A percentile compares a stretch with the other conserved stretches of the same genome.
These are phyloP conservation scores for Diaporthe destruens DNA, from an alignment of 2,329 filamentous ascomycete genomes.

Conservation along the genomic window DNA sequence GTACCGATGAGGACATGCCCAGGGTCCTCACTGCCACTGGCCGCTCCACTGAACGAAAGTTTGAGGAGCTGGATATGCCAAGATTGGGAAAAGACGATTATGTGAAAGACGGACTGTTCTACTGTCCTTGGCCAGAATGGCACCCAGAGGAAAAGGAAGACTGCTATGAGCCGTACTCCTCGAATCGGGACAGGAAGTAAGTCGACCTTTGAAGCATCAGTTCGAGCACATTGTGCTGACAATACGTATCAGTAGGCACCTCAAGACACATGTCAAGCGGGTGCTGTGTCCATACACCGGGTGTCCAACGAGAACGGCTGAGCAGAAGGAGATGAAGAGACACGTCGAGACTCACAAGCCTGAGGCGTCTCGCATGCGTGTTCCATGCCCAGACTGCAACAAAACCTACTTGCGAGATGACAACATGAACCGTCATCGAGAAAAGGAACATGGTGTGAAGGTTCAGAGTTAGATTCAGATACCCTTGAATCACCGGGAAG, in stretches of 20 bases:
- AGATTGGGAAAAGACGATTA: background rate
- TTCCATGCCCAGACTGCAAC: background rate
- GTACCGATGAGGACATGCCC: background rate
- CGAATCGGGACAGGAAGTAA: background rate
- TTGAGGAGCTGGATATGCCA: background rate
- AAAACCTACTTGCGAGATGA: no score
- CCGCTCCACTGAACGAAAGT: background rate
- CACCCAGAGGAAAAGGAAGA: background rate
- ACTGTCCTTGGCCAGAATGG: background rate
- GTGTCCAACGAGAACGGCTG: background rate
- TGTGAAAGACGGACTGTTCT: background rate
- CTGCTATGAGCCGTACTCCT: rapidly evolving
- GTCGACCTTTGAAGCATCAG: background rate
- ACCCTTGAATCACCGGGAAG: no score
- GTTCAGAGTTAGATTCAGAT: no score
- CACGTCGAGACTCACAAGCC: background rate
- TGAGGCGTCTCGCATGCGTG: background rate
- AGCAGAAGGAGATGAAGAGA: background rate
- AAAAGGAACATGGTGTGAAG: background rate
- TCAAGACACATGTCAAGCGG: background rate
- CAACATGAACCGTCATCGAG: background rate
- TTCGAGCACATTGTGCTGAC: background rate
- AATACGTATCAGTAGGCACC: background rate
- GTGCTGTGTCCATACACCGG: background rate
- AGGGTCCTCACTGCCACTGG: background rate